These are phyloP conservation scores for Phycomyces blakesleeanus DNA, from an alignment of 192 early-diverging fungal genomes.

Conservation along the genomic window DNA sequence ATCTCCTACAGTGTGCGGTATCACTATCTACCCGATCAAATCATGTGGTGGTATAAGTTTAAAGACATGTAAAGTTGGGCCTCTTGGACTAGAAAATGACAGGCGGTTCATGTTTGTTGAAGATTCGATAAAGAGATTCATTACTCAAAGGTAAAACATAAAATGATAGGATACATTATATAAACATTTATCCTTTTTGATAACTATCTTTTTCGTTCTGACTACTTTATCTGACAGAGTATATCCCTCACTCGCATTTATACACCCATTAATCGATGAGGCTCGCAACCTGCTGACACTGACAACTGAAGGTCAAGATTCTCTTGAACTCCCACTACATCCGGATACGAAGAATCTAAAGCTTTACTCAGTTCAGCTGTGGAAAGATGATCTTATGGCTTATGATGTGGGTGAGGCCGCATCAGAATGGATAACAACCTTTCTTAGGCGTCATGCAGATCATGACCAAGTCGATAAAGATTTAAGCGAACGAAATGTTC, in stretches of 20 bases:
- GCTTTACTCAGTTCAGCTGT: slow-evolving; percentile 33
- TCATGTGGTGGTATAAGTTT: slow-evolving; percentile 49
- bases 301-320: background rate
- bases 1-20: slow-evolving; percentile 18
- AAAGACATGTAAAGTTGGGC: slow-evolving; percentile 15
- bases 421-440: slow-evolving; percentile 52
- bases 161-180: background rate
- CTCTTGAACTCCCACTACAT: slow-evolving; percentile 20
- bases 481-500: background rate
- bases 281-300: slow-evolving; percentile 13
- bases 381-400: slow-evolving; percentile 39
- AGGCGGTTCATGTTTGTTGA: slow-evolving; percentile 44
- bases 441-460: slow-evolving; percentile 6
- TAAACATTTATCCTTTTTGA: background rate
- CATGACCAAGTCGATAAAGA: slow-evolving; percentile 11
- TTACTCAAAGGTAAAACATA: slow-evolving; percentile 32
- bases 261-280: slow-evolving; percentile 17
- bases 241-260: slow-evolving; percentile 22
- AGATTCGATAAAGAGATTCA: slow-evolving; percentile 26
- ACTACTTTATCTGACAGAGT: slow-evolving; percentile 10
- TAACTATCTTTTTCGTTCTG: background rate
- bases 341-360: slow-evolving; percentile 16
- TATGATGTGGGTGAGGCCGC: slow-evolving; percentile 65
- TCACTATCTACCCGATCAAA: slow-evolving; percentile 56
- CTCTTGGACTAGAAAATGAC: slow-evolving; percentile 33